Evolutionary conservation across 192 early-diverging fungal genomes (phyloP).

Genomic region (Umbelopsis ramanniana): DNA sequence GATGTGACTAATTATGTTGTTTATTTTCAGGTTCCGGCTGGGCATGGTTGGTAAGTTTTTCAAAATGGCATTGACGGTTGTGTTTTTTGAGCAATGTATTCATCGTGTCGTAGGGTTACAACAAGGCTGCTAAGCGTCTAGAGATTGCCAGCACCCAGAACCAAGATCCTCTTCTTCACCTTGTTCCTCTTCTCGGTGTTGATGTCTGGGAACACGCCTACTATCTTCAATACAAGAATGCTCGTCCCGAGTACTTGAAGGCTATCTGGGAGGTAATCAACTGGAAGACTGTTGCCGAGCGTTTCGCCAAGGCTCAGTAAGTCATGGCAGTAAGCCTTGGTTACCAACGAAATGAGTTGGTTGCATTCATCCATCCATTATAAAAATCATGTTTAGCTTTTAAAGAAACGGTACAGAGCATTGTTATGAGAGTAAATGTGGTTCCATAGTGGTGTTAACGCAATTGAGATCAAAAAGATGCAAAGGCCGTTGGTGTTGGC

Average conservation of each 20-base stretch:
- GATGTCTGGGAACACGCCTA: conserved; percentile 99
- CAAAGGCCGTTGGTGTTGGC: too few relatives aligned
- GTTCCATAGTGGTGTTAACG: too few relatives aligned
- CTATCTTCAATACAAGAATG: conserved; percentile 98
- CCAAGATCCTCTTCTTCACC: conserved; percentile 79
- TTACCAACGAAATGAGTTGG: not conserved
- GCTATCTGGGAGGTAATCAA: conserved; percentile 95
- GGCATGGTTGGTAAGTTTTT: conserved; percentile 84
- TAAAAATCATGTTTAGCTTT: too few relatives aligned
- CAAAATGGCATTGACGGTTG: not conserved
- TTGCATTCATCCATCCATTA: not conserved
- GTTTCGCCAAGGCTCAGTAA: conserved; percentile 75
- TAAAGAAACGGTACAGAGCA: too few relatives aligned
- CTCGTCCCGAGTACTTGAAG: conserved; percentile 94
- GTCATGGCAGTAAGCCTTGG: not conserved
- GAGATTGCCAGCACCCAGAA: conserved; percentile 89
- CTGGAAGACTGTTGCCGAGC: conserved; percentile 94
- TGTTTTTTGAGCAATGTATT: not conserved
- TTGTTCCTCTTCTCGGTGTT: conserved; percentile 85
- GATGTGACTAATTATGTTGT: conserved; percentile 25
- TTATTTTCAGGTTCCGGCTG: conserved; percentile 73
- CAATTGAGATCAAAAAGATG: too few relatives aligned
- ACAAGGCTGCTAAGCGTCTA: conserved; percentile 74
- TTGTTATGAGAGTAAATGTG: too few relatives aligned
- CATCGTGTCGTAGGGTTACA: conserved; percentile 63